Base-by-base conservation (phyloP, 371 early-diverging fungal species). In the Synchytrium microbalum region DNA sequence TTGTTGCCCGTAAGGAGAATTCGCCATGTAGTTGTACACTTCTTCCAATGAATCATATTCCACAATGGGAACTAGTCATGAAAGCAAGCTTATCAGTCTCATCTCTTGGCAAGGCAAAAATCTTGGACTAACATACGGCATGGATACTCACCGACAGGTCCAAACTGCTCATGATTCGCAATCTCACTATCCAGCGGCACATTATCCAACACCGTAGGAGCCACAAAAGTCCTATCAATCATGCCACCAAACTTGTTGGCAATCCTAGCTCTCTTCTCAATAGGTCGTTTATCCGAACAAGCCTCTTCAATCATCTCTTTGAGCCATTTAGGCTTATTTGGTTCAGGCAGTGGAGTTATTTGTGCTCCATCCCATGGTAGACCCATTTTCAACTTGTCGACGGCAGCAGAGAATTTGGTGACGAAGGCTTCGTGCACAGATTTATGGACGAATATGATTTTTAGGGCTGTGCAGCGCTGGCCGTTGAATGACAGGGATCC, bases 41-140 rank as follows among this genome's bases (percentile, higher is more conserved):
- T 51, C 51, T 13, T 13, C 13, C n/a, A 51, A 13, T 14, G 13
- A 13, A 13, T 51, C n/a, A n/a, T 14, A 51, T 13, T 13, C n/a
- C 51, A n/a, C 51, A n/a, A 51, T 51, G 51, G 51, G 51, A n/a
- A 51, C 51, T n/a, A 51, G n/a, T n/a, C n/a, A n/a, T n/a, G n/a
- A n/a, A n/a, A n/a, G n/a, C n/a, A n/a, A n/a, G n/a, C n/a, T n/a
- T n/a, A n/a, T n/a, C n/a, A n/a, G n/a, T n/a, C n/a, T n/a, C n/a
- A n/a, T n/a, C n/a, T n/a, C n/a, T n/a, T n/a, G n/a, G n/a, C n/a
- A n/a, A n/a, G n/a, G n/a, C n/a, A n/a, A n/a, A n/a, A n/a, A n/a
- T n/a, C n/a, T n/a, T n/a, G n/a, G n/a, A n/a, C n/a, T n/a, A n/a
- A n/a, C n/a, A n/a, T n/a, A n/a, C n/a, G n/a, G n/a, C n/a, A n/a